phyloP scores from a whole-genome alignment of 164 flowering plant genomes.

The Magnolia officinalis region DNA sequence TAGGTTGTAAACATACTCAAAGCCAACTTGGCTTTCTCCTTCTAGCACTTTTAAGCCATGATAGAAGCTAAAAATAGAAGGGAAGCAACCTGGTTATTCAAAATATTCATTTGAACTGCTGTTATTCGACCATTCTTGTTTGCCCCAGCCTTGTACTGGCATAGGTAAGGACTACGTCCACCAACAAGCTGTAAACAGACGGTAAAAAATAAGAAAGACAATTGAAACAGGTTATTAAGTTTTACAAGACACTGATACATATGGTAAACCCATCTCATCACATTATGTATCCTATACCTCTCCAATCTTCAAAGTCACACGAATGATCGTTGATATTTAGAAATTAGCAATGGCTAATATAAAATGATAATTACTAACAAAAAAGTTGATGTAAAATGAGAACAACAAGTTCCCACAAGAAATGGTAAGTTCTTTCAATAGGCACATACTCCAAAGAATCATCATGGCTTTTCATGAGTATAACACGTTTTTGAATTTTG shows the following conservation, averaged over 20 bases:
- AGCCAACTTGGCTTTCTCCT: background rate
- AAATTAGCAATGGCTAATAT: background rate
- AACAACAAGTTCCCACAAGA: background rate
- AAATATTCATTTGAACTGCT: conserved; percentile 9
- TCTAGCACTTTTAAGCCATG: background rate
- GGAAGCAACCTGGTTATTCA: conserved; percentile 10
- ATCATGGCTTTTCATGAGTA: too few relatives aligned
- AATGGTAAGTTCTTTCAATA: too few relatives aligned
- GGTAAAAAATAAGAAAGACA: background rate
- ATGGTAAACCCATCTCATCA: background rate
- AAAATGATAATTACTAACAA: background rate
- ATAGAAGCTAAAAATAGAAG: background rate
- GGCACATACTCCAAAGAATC: too few relatives aligned
- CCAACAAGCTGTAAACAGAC: conserved; percentile 10
- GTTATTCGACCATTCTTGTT: conserved; percentile 1
- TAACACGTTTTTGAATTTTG: too few relatives aligned
- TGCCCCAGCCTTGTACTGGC: conserved; percentile 7
- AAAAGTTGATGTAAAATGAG: background rate
- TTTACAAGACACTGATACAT: background rate
- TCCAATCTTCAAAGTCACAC: background rate
- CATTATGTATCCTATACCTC: background rate
- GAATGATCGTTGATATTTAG: background rate
- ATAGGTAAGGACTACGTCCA: conserved; percentile 12
- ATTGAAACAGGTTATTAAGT: background rate
- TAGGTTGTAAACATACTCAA: background rate